Percentiles rank a stretch among this genome's conserved stretches.
Evolutionary conservation across 148 eudicot species (phyloP).

Genomic region (Nyssa sinensis): DNA sequence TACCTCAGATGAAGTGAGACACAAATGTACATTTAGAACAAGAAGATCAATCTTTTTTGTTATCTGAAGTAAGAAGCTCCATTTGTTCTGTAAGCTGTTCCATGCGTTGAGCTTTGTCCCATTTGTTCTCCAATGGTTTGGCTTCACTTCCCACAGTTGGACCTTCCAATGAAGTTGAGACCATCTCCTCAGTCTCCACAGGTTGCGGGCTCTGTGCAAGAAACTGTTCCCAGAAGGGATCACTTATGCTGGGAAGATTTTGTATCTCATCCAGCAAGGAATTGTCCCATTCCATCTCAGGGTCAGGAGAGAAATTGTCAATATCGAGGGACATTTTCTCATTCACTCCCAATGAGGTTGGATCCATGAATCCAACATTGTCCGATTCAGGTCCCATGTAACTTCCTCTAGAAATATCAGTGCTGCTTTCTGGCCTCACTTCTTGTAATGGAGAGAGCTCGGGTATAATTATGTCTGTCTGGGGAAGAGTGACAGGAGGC

Average conservation of each 20-base stretch:
- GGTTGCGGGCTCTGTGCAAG: slow-evolving; percentile 17
- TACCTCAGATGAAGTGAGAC: slow-evolving; percentile 12
- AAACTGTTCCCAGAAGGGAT: slow-evolving; percentile 42
- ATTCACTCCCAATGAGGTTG: slow-evolving; percentile 13
- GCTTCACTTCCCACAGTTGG: slow-evolving; percentile 29
- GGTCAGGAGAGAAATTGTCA: slow-evolving; percentile 34
- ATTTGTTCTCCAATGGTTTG: slow-evolving; percentile 43
- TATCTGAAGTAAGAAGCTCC: slow-evolving; percentile 59
- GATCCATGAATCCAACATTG: slow-evolving; percentile 38
- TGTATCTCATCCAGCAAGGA: slow-evolving; percentile 15
- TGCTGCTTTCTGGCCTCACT: slow-evolving; percentile 18
- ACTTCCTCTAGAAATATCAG: slow-evolving; percentile 25
- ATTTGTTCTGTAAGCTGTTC: slow-evolving; percentile 75
- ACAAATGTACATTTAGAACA: slow-evolving; percentile 27
- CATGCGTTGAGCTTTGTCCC: slow-evolving; percentile 55
- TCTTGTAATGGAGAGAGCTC: slow-evolving; percentile 36
- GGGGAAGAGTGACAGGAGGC: slow-evolving; percentile 27
- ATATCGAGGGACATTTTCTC: slow-evolving; percentile 24
- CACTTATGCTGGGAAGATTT: slow-evolving; percentile 15
- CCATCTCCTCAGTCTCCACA: slow-evolving; percentile 36
- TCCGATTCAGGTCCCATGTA: slow-evolving; percentile 25
- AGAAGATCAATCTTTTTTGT: slow-evolving; percentile 34
- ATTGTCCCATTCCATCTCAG: slow-evolving; percentile 34
- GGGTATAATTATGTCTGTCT: slow-evolving; percentile 24
- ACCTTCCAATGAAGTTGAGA: slow-evolving; percentile 38